Conservation (phyloP, 2,329 filamentous ascomycete species). For the Penicillium corylophilum region DNA sequence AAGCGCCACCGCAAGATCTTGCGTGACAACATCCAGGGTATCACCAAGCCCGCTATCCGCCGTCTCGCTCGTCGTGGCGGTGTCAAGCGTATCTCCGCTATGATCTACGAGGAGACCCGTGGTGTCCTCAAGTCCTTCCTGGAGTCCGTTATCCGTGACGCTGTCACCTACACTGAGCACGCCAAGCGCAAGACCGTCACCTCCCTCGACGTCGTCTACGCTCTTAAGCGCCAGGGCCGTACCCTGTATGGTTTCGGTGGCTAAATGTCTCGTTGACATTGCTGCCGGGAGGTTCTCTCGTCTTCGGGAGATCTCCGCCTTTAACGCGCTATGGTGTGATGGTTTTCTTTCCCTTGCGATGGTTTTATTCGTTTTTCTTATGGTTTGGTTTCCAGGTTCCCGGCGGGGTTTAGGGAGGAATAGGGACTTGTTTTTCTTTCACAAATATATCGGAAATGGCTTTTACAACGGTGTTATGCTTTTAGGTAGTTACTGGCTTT, state of each 20-base stretch:
- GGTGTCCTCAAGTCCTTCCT: constrained; percentile 83
- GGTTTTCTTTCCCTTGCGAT: constrained; percentile 11
- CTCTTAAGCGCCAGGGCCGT: constrained; percentile 64
- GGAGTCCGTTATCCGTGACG: constrained; percentile 75
- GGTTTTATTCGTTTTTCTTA: constrained; percentile 1
- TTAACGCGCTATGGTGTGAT: constrained; percentile 27
- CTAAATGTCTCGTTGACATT: constrained; percentile 49
- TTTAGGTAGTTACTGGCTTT: constrained; percentile 10
- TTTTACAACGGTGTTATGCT: constrained; percentile 8
- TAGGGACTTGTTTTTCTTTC: constrained; percentile 4
- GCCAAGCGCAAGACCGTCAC: constrained; percentile 65
- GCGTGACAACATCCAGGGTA: constrained; percentile 99
- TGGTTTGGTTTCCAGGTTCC: constrained; percentile 2
- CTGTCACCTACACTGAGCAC: constrained; percentile 80
- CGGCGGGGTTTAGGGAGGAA: constrained; percentile 7
- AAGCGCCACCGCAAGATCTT: constrained; percentile 99
- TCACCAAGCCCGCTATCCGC: constrained; percentile 97
- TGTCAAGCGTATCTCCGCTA: constrained; percentile 99
- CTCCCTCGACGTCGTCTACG: constrained; percentile 63
- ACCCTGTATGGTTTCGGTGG: constrained; percentile 87
- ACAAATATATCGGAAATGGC: constrained; percentile 11
- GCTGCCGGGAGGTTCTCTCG: not conserved
- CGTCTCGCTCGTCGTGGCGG: constrained; percentile 98
- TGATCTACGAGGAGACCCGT: constrained; percentile 83
- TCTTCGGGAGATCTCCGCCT: not conserved